Evolutionary conservation across 148 eudicot genomes (phyloP).

Genomic region (Fallopia convolvulus): DNA sequence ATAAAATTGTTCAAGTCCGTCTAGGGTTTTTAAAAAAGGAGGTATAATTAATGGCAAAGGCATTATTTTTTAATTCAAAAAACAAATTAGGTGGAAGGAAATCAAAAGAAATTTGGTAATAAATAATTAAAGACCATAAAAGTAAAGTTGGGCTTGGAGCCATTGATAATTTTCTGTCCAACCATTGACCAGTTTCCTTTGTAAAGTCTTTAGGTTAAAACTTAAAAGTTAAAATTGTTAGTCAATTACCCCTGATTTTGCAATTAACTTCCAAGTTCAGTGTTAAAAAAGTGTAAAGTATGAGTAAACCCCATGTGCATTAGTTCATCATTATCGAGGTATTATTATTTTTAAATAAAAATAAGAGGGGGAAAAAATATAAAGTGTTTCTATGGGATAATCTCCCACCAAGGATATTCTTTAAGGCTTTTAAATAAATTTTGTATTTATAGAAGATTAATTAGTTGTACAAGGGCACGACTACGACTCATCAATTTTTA

Average conservation of each 20-base stretch:
- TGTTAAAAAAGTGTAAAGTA: conserved; percentile 6
- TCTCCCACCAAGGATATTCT: no score
- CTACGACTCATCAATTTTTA: no score
- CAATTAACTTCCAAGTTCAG: background rate
- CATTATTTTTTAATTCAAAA: conserved; percentile 15
- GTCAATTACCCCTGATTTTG: conserved; percentile 8
- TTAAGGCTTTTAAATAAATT: no score
- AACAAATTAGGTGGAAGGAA: background rate
- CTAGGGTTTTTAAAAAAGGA: conserved; percentile 74
- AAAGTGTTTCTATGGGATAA: no score
- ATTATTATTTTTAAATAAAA: background rate
- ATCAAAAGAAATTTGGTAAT: background rate
- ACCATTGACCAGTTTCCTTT: background rate
- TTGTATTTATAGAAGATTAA: no score
- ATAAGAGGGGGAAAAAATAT: background rate
- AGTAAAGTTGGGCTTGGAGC: conserved; percentile 2
- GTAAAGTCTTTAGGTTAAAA: background rate
- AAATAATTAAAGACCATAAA: background rate
- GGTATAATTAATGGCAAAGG: conserved; percentile 39
- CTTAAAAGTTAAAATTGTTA: background rate
- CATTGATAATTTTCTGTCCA: background rate
- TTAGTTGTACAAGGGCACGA: no score
- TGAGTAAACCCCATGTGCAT: conserved; percentile 3
- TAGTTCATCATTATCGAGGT: background rate
- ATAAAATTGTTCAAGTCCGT: conserved; percentile 93